Percentiles rank a stretch among this genome's conserved stretches.
Conservation (phyloP, 805 yeast species). For the Yarrowia porcina region DNA sequence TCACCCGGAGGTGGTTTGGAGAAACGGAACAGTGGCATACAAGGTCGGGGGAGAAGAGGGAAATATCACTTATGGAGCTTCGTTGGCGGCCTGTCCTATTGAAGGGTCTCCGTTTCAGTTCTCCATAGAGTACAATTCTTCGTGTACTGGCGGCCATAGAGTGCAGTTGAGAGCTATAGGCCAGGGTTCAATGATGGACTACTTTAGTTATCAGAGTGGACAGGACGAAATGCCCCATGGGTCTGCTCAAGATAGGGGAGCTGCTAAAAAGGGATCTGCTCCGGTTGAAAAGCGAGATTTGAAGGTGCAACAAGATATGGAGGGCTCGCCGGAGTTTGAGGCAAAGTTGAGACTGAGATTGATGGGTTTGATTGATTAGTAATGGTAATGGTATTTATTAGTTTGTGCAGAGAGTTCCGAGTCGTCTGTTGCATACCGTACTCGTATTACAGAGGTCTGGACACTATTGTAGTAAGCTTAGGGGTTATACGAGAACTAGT, state of each 20-base stretch:
- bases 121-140: constrained; percentile 6
- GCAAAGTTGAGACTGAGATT: neutral
- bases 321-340: constrained; percentile 11
- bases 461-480: no score
- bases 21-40: constrained; percentile 13
- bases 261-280: neutral
- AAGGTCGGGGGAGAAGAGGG: neutral
- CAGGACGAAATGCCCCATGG: neutral
- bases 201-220: neutral
- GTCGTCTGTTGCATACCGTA: no score
- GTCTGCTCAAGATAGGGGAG: neutral
- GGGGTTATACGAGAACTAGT: no score
- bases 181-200: neutral
- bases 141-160: neutral
- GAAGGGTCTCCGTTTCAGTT: neutral
- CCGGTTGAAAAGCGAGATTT: neutral
- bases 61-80: neutral
- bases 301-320: neutral
- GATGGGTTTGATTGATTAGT: constrained; percentile 2
- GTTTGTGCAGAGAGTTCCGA: no score
- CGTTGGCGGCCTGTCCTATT: neutral
- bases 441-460: no score
- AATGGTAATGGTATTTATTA: neutral
- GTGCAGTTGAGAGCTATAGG: constrained; percentile 2
- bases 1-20: constrained; percentile 19